A percentile compares a stretch with the other conserved stretches of the same genome.
Evolutionary conservation across 225 moss, liverwort and hornwort genomes (phyloP).

Genomic region (Marchantia paleacea): DNA sequence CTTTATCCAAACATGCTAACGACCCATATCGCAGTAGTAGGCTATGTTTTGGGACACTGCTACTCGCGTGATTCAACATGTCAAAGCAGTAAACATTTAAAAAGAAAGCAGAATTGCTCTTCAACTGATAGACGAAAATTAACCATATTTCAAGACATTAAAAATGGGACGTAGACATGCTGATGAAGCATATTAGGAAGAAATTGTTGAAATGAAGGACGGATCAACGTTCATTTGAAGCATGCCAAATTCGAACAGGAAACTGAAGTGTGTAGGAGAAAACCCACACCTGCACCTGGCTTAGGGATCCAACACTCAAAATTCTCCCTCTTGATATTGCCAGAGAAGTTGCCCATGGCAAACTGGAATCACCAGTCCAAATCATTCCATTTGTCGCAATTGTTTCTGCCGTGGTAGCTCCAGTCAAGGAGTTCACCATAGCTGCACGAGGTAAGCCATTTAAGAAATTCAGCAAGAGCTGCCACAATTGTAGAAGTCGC

Average conservation of each 20-base stretch:
- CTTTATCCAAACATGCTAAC: too few species aligned
- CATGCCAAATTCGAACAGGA: neutral
- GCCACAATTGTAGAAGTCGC: neutral
- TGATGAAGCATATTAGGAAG: neutral
- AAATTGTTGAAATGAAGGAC: neutral
- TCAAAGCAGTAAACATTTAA: too few species aligned
- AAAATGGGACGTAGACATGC: neutral
- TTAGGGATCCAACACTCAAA: slow-evolving; percentile 53
- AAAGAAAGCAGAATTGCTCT: too few species aligned
- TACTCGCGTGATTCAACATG: too few species aligned
- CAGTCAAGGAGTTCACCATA: slow-evolving; percentile 29
- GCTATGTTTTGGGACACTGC: too few species aligned
- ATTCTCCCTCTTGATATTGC: slow-evolving; percentile 67
- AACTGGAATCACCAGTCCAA: slow-evolving; percentile 69
- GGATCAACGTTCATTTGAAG: neutral
- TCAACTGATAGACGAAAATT: neutral
- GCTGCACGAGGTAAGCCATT: slow-evolving; percentile 10
- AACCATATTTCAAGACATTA: neutral
- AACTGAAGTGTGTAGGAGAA: neutral
- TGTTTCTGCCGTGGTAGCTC: slow-evolving; percentile 47
- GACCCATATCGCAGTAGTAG: too few species aligned
- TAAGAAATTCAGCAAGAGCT: neutral
- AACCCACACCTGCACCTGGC: slow-evolving; percentile 39
- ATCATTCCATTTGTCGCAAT: slow-evolving; percentile 65
- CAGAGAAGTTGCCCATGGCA: slow-evolving; percentile 72